Evolutionary conservation across 2,329 filamentous ascomycete genomes (phyloP), one percentile per base, ranked within the genome.

Genomic region (Dactylonectria macrodidyma): DNA sequence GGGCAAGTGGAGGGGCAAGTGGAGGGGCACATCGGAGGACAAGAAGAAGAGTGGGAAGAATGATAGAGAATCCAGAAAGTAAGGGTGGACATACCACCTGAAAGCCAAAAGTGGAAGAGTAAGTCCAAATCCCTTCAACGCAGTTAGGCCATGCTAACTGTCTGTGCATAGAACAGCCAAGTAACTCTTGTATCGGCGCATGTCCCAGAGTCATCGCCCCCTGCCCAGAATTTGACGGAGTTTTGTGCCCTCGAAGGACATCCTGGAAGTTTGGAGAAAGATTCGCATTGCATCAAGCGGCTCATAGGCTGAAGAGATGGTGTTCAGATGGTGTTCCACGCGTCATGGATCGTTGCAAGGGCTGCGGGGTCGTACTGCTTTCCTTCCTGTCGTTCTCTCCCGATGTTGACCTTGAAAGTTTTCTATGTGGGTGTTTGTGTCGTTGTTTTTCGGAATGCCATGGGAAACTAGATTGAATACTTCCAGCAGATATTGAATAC

Each of bases 381-480:
- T 38, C n/a, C 11, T 36, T 54, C 5, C 30, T 22, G 19, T 36
- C 33, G 51, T 22, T 54, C 14, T 22, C 10, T 51, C 33, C 51
- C 5, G 19, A 36, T 11, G 14, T 38, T 5, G 50, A 34, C 8
- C 9, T 14, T 22, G 19, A n/a, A 12, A 22, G 51, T n/a, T 30
- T 11, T 3, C 36, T 9, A 22, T n/a, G 51, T 36, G 34, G 22
- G 51, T 24, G 11, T 54, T 16, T 10, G 51, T 10, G 12, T 38
- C 19, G 51, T 19, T 54, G 1, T 14, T 11, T 36, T 54, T 54
- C 11, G 30, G 51, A 10, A 16, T 6, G 33, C 6, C 33, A 19
- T 19, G 30, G n/a, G 51, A 22, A 30, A 52, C n/a, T 24, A 54
- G 33, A 54, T 54, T 54, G 51, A 22, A 34, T 54, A 24, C 51